A percentile compares a stretch with the other conserved stretches of the same genome.
Conservation (phyloP, 257 asterid genomes). For the Solanum dulcamara region DNA sequence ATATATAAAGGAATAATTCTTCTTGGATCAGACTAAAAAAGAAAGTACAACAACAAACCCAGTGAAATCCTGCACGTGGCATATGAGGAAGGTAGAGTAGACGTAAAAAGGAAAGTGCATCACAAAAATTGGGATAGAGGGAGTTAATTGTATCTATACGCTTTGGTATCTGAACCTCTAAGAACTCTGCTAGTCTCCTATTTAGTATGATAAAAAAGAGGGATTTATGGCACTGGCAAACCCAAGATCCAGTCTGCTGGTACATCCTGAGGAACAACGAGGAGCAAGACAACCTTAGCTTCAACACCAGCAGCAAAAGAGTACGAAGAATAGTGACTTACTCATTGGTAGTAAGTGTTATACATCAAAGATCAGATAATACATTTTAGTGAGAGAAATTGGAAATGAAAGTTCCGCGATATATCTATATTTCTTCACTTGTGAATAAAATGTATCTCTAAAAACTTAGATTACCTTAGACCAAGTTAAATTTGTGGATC, state of each 20-base stretch:
- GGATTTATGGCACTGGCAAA: background rate
- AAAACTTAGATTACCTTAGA: slow-evolving; percentile 33
- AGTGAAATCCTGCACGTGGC: background rate
- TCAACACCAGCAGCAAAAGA: background rate
- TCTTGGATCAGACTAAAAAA: background rate
- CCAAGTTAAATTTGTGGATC: slow-evolving; percentile 29
- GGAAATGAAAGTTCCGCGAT: background rate
- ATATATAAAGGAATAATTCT: background rate
- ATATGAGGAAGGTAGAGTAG: background rate
- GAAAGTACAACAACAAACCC: background rate
- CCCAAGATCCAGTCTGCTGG: background rate
- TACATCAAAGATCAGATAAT: background rate
- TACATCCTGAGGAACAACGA: background rate
- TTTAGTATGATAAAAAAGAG: background rate
- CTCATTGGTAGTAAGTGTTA: background rate
- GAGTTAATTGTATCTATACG: background rate
- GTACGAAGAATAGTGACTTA: background rate
- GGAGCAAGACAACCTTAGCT: background rate
- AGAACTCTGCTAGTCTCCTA: background rate
- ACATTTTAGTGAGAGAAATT: background rate
- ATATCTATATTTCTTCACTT: background rate
- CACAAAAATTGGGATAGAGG: background rate
- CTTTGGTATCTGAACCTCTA: background rate
- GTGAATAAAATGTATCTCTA: background rate
- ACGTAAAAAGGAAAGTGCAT: background rate